Conservation (phyloP, 2,329 filamentous ascomycete species). For the Ceratocystis lukuohia region DNA sequence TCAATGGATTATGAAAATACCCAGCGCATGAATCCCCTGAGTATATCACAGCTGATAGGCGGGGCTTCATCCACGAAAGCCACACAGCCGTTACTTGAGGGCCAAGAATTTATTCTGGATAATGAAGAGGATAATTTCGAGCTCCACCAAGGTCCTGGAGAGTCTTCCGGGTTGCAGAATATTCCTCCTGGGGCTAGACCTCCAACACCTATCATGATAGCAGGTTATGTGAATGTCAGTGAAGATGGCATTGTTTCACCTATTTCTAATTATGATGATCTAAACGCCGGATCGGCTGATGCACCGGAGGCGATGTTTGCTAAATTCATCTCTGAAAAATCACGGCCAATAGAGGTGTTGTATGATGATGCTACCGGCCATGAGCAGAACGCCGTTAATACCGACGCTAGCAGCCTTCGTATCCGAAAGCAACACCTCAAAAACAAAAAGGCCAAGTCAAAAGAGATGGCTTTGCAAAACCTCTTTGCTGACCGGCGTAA, state of each 20-base stretch:
- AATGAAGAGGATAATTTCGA: not conserved
- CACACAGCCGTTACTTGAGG: not conserved
- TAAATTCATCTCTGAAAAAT: not conserved
- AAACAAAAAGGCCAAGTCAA: constrained; percentile 1
- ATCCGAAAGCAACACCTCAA: not conserved
- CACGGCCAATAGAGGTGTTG: not conserved
- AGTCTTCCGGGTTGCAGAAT: not conserved
- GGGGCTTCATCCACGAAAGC: not conserved
- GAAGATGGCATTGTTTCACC: not conserved
- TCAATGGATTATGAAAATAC: not conserved
- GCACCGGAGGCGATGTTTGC: not conserved
- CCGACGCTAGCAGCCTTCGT: not conserved
- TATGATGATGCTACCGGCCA: not conserved
- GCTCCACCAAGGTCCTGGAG: not conserved
- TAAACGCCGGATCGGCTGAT: not conserved
- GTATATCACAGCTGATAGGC: not conserved
- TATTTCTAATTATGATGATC: too few species aligned
- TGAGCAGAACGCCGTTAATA: not conserved
- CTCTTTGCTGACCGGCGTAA: not conserved
- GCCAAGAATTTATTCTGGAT: not conserved
- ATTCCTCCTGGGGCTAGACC: constrained; percentile 7
- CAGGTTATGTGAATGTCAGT: constrained; percentile 5
- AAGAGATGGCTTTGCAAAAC: constrained; percentile 2
- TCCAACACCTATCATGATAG: constrained; percentile 12
- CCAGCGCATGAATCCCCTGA: not conserved